A percentile compares a stretch with the other conserved stretches of the same genome.
phyloP scores from a whole-genome alignment of 768 basidiomycete genomes.

The Piloderma croceum region DNA sequence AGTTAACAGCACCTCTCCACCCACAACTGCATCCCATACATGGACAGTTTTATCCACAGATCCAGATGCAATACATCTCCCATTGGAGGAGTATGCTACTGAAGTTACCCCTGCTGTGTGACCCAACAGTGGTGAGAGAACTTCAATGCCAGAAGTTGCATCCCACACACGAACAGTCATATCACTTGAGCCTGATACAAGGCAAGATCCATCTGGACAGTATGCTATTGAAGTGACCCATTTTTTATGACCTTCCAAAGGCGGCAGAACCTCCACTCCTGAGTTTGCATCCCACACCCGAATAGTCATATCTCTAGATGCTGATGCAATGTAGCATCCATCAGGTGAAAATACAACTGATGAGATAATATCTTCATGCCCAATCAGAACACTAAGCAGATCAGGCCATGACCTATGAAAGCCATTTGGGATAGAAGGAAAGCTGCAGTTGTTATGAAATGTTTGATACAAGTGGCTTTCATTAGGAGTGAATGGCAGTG shows the following conservation, averaged over 20 bases:
- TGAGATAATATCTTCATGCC: conserved; percentile 11
- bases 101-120: conserved; percentile 11
- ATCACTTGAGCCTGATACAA: conserved; percentile 14
- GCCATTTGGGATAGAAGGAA: conserved; percentile 21
- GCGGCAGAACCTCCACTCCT: too few relatives aligned
- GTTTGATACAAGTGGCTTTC: conserved; percentile 17
- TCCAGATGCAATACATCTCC: conserved; percentile 12
- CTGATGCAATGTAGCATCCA: conserved; percentile 10
- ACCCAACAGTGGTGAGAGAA: conserved; percentile 8
- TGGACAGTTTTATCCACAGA: conserved; percentile 14
- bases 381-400: too few relatives aligned
- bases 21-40: conserved; percentile 8
- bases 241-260: not conserved
- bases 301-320: conserved; percentile 8
- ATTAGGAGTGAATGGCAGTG: conserved; percentile 28
- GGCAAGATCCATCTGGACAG: conserved; percentile 8
- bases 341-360: conserved; percentile 23
- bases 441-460: conserved; percentile 21
- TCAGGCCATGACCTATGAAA: conserved; percentile 27
- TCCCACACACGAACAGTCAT: not conserved
- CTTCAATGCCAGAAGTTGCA: conserved; percentile 6
- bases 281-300: conserved; percentile 12
- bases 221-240: not conserved
- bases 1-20: conserved; percentile 2
- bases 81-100: conserved; percentile 16